Base-by-base conservation (phyloP, 805 yeast genomes). In the Blastobotrys attinorum region DNA sequence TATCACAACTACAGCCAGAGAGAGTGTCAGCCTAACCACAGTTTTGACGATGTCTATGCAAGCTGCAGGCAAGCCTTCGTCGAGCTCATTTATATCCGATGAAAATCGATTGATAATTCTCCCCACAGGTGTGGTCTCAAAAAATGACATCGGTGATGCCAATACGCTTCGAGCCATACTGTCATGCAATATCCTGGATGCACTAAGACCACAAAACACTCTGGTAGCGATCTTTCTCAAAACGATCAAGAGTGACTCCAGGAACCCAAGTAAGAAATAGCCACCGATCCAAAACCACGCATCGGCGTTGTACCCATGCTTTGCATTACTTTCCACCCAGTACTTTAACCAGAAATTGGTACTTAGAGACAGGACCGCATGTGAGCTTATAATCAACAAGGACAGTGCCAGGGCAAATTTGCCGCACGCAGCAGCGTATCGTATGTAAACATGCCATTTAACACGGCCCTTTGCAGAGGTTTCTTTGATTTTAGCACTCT, bases 91-190 rank as follows among this genome's bases (percentile, higher is more conserved):
- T 38, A 89, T 77, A 70, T 89, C 97, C 58, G 78, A 84, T 2
- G 96, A 84, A 58, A 89, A 89, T 60, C 97, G 73, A 67, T 89
- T 89, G 60, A 88, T 71, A 45, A 89, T 77, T 63, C 97, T 75
- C 25, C 97, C 97, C 50, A 88, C 80, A 42, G 97, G 97, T 0
- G 96, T 89, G 0, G 95, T 86, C 63, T 89, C 97, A 57, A 89
- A 89, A 59, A 89, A 89, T 31, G 83, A 73, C 96, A 89, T 89
- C 47, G 97, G 97, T 0, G 96, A 90, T 49, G 88, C 72, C 46
- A 89, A 63, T 4, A 89, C 92, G 39, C 75, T 61, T 10, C 61
- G 62, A 3, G 87, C 78, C 96, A 89, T 88, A 16, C 65, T 63
- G 48, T 79, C 75, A 62, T 89, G 97, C 47, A 87, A 68, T 20